Base-by-base conservation (phyloP, 306 rosid genomes). In the Glycine latifolia region DNA sequence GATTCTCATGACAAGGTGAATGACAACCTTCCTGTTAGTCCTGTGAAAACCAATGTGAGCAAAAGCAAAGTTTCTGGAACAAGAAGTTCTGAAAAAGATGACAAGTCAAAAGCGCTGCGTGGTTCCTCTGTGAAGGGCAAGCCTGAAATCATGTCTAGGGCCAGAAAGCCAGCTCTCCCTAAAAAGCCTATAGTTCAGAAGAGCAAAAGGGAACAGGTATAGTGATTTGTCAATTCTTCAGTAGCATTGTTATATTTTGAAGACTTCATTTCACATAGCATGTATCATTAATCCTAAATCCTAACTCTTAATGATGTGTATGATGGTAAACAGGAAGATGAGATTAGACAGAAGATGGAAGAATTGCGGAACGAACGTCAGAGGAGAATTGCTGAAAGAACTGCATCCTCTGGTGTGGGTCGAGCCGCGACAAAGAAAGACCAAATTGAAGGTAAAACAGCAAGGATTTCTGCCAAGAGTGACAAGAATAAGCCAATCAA, bases 321-420 rank as follows among this genome's bases (percentile, higher is more conserved):
- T 75, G 75, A 12, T 77, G 74, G 72, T 79, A 66, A 54, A 85
- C 79, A 89, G 92, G 94, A 91, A 87, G 92, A 91, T 71, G 94
- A 91, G 85, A 82, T 67, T 3, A 71, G 94, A 79, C 87, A 82
- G 83, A 87, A 73, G 85, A 84, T 84, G 92, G 94, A 91, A 72
- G 92, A 89, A 77, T 15, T 81, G 83, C 6, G 7, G 53, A 73
- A 14, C 2, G 89, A 90, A 82, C 91, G 91, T 53, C 91, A 87
- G 83, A 87, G 87, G 77, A 87, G 94, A 89, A 91, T 91, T 3
- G 87, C 91, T 3, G 94, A 89, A 84, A 89, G 90, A 89, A 87
- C 90, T 63, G 90, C 92, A 53, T 84, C 90, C 39, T 62, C 58
- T 48, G 85, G 89, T 73, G 76, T 81, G 68, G 71, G 70, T 68